These are phyloP conservation scores for Leccinum truebloodii DNA, from an alignment of 768 basidiomycete genomes.

Conservation along the genomic window DNA sequence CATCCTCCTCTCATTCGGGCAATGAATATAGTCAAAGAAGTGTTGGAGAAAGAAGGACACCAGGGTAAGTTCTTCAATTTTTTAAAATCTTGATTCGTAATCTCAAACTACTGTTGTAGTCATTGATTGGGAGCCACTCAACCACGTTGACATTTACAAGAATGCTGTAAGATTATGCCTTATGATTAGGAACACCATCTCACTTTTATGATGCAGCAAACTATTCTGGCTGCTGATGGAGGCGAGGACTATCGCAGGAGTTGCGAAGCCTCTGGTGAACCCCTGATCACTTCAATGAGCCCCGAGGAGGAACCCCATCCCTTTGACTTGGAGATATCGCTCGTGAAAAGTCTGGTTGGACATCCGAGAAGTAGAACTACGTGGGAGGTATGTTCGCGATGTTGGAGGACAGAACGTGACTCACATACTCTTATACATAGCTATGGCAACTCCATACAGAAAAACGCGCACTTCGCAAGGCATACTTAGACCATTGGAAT, in stretches of 20 bases:
- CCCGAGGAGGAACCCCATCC: constrained; percentile 34
- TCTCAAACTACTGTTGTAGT: constrained; percentile 26
- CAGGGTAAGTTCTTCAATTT: constrained; percentile 43
- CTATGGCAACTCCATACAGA: constrained; percentile 50
- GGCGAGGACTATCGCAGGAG: constrained; percentile 38
- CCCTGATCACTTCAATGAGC: constrained; percentile 40
- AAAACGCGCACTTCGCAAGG: constrained; percentile 42
- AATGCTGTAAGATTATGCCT: constrained; percentile 21
- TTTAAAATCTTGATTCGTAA: constrained; percentile 1
- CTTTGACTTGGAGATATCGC: constrained; percentile 45
- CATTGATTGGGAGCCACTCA: constrained; percentile 67
- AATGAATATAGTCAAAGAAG: constrained; percentile 56
- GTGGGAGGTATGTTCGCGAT: constrained; percentile 39
- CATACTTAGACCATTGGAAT: constrained; percentile 51
- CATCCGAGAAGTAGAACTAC: constrained; percentile 40
- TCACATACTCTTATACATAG: constrained; percentile 16
- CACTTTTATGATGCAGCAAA: constrained; percentile 28
- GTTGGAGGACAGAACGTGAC: not conserved
- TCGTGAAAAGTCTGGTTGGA: constrained; percentile 48
- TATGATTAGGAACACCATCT: not conserved
- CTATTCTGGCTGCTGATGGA: constrained; percentile 43
- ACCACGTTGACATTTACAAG: constrained; percentile 42
- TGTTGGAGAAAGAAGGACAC: constrained; percentile 65
- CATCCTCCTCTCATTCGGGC: constrained; percentile 68
- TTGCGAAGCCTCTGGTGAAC: constrained; percentile 45